Base-by-base conservation (phyloP, 345 rosid genomes). In the Euphorbia pulcherrima region DNA sequence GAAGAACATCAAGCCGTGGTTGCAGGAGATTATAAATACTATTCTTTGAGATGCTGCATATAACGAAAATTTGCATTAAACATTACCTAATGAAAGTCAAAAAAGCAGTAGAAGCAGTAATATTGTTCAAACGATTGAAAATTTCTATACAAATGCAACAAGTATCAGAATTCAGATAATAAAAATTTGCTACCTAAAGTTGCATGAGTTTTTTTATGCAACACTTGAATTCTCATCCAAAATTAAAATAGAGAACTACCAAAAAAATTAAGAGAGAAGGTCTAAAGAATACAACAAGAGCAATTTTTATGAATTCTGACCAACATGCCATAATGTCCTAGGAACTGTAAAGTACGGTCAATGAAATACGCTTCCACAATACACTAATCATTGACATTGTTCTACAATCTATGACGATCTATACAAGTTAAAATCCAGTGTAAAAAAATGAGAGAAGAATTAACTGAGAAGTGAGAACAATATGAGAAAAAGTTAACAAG, bases 1-100 rank as follows among this genome's bases (percentile, higher is more conserved):
- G 92, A 62, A 95, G 96, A 80, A 82, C 83, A 79, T 90, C 96
- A 61, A 95, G 90, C 35, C 78, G 85, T 33, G 92, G 98, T 74
- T 85, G 96, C 83, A 95, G 82, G 80, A 92, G 77, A 66, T 68
- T 78, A 76, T 90, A 95, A 96, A 90, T 90, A 72, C 85, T 85
- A 70, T 65, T 87, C 88, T 87, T 95, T 23, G 96, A 68, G 68
- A 95, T 80, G 73, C 99, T 95, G 92, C 86, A 85, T 48, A 58
- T 46, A 56, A 24, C 13, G 71, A 61, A 71, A 63, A 41, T 39
- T 50, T 39, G 55, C 30, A 14, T 60, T 26, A 67, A 10, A 74
- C n/a, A 65, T 52, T 11, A 40, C 54, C 59, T 26, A 52, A 67
- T 33, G 56, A 28, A 57, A 30, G 33, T 4, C 3, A 21, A 61